Evolutionary conservation across 2,329 filamentous ascomycete genomes (phyloP), one percentile per base, ranked within the genome.

Genomic region (Corniculantispora saksenae): DNA sequence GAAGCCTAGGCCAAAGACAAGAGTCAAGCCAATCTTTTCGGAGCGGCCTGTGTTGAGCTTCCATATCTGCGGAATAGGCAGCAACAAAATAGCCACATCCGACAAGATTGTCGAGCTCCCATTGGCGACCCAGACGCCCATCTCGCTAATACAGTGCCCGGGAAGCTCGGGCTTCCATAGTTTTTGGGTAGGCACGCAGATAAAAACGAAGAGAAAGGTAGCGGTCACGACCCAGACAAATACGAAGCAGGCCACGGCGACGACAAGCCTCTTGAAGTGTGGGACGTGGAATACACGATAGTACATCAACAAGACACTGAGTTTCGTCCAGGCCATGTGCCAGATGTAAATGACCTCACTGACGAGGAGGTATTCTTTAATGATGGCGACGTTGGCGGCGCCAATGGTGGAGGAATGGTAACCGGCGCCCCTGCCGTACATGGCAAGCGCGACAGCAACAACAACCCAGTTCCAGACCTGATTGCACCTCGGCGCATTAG

Each of bases 261-360:
- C 78, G 1, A 77, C 76, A 69, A 77, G 77, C 65, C 73, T 78
- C 69, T 78, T 78, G 66, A 84, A 80, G 64, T 76, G 77, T 0
- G 74, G 73, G 8, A 80, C 74, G n/a, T 75, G 80, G 70, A 85
- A 85, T 67, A 85, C 82, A 69, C 82, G 81, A 68, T 78, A 79
- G 74, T 84, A 85, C 81, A 85, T 83, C 47, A 83, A 71, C 59
- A 85, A 69, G 21, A 85, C 74, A 58, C 79, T 79, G 19, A 84
- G 61, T 68, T 84, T 85, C n/a, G 82, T 81, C 73, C 81, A 78
- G 43, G 77, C 80, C 5, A 84, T 72, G 35, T 81, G 82, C 69
- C 76, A 83, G 27, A 76, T 79, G 68, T 83, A 83, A 45, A 83
- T 72, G 62, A 82, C 75, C 68, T 83, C 81, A 23, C 78, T 81